These are phyloP conservation scores for Nigrospora sphaerica DNA, from an alignment of 2,329 filamentous ascomycete genomes.

Conservation along the genomic window DNA sequence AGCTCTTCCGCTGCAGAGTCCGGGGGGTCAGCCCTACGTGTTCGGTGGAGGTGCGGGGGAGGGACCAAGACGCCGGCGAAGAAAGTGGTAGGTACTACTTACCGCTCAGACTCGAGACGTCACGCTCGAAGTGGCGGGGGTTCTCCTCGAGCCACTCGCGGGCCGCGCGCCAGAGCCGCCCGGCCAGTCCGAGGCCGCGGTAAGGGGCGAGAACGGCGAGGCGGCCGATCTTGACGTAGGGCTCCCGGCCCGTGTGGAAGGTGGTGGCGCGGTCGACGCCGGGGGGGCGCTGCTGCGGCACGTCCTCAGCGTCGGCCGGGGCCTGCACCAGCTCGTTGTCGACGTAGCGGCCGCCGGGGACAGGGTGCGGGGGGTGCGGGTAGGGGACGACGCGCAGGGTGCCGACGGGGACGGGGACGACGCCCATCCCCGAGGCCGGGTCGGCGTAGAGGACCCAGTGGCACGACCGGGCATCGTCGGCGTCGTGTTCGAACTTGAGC, in stretches of 20 bases:
- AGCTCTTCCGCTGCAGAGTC: too few relatives aligned
- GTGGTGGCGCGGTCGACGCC: constrained; percentile 38
- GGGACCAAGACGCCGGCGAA: too few relatives aligned
- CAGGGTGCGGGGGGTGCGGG: constrained; percentile 61
- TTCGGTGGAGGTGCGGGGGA: too few relatives aligned
- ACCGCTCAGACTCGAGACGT: constrained; percentile 16
- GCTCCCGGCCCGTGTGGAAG: constrained; percentile 56
- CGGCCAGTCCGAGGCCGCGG: constrained; percentile 58
- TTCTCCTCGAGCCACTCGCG: constrained; percentile 62
- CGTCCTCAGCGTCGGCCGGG: constrained; percentile 4
- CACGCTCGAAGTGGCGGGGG: constrained; percentile 46
- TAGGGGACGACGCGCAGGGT: constrained; percentile 78
- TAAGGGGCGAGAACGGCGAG: constrained; percentile 63
- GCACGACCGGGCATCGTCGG: constrained; percentile 70
- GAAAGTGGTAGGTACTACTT: too few relatives aligned
- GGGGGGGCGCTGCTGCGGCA: constrained; percentile 11
- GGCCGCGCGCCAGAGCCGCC: constrained; percentile 59
- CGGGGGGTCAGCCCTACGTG: too few relatives aligned
- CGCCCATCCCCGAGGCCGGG: constrained; percentile 39
- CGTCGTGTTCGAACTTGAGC: constrained; percentile 68
- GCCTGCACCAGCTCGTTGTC: constrained; percentile 28
- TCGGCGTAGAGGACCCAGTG: constrained; percentile 84
- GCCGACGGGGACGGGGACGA: constrained; percentile 54
- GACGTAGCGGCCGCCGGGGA: constrained; percentile 40
- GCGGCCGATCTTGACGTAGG: constrained; percentile 76